Conservation (phyloP, 2,329 filamentous ascomycete genomes). For the Talaromyces sp. region DNA sequence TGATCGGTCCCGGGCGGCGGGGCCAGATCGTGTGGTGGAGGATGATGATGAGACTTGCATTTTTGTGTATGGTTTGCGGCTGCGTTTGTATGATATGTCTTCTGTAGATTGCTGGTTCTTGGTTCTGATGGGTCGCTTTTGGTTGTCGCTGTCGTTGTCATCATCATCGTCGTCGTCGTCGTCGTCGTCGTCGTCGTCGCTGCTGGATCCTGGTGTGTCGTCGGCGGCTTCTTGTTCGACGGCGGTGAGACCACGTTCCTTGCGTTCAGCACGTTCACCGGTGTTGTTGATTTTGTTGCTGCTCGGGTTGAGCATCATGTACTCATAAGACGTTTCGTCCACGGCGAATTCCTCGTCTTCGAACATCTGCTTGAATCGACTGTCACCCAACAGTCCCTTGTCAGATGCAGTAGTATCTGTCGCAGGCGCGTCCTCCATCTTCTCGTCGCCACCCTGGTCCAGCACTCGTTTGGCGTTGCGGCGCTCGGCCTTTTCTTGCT, state of each 20-base stretch:
- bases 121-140: conserved; percentile 18
- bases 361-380: conserved; percentile 83
- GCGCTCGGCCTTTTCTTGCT: conserved; percentile 53
- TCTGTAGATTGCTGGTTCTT: conserved; percentile 34
- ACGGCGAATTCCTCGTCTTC: conserved; percentile 90
- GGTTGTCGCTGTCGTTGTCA: conserved; percentile 13
- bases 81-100: conserved; percentile 52
- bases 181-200: conserved; percentile 23
- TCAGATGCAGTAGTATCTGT: conserved; percentile 23
- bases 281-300: conserved; percentile 49
- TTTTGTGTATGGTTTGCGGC: conserved; percentile 45
- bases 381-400: conserved; percentile 69
- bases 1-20: conserved; percentile 46
- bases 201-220: conserved; percentile 40
- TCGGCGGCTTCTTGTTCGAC: conserved; percentile 58
- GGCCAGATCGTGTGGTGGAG: conserved; percentile 31
- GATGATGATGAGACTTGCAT: conserved; percentile 53
- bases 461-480: conserved; percentile 42
- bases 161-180: conserved; percentile 18
- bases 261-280: conserved; percentile 20
- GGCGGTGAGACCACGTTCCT: conserved; percentile 52
- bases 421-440: conserved; percentile 23
- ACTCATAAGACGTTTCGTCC: conserved; percentile 84
- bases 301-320: conserved; percentile 82
- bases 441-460: conserved; percentile 53